phyloP scores from a whole-genome alignment of 2,329 filamentous ascomycete species.

The Venturia nashicola region DNA sequence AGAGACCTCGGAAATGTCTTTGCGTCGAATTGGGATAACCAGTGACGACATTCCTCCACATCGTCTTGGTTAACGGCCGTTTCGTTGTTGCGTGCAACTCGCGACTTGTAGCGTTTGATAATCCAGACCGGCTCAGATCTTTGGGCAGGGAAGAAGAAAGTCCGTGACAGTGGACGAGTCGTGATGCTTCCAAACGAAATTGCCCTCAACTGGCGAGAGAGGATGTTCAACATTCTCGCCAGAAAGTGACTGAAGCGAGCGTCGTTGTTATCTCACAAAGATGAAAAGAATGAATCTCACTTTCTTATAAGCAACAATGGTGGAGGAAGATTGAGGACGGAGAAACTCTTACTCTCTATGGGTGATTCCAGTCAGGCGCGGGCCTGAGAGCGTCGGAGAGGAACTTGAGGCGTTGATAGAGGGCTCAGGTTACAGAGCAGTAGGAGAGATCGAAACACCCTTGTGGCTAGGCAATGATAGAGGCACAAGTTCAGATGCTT shows the following conservation, averaged over 20 bases:
- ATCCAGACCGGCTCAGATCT: background rate
- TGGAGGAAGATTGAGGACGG: too few relatives aligned
- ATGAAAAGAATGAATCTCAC: too few relatives aligned
- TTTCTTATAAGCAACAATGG: too few relatives aligned
- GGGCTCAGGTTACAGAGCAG: too few relatives aligned
- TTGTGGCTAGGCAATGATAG: too few relatives aligned
- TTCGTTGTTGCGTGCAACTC: background rate
- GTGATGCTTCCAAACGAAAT: background rate
- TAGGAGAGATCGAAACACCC: too few relatives aligned
- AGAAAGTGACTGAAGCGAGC: background rate
- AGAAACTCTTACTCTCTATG: too few relatives aligned
- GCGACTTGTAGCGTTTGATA: background rate
- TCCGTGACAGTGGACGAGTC: background rate
- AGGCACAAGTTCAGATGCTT: too few relatives aligned
- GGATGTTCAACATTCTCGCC: background rate
- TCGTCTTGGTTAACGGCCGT: constrained; percentile 5
- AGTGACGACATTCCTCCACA: constrained; percentile 35
- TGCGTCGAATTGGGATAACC: constrained; percentile 42
- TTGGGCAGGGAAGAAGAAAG: background rate
- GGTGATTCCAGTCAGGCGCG: too few relatives aligned
- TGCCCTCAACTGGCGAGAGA: background rate
- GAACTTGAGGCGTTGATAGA: too few relatives aligned
- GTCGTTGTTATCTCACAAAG: too few relatives aligned
- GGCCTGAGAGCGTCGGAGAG: too few relatives aligned
- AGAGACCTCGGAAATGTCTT: constrained; percentile 44